Evolutionary conservation across 345 rosid species (phyloP).

Genomic region (Kernera saxatilis): DNA sequence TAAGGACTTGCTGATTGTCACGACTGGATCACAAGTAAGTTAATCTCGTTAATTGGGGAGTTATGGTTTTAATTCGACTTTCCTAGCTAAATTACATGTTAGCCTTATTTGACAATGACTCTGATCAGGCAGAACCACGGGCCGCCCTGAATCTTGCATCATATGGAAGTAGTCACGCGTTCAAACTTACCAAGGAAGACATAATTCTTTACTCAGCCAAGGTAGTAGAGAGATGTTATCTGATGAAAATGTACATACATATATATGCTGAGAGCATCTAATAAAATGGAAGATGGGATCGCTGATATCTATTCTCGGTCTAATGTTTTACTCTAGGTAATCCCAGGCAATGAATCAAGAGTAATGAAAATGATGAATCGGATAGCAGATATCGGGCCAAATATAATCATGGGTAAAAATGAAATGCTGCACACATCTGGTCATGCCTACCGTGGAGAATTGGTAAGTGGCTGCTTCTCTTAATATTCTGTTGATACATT

Average conservation of each 20-base stretch:
- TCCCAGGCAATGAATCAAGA: slow-evolving; percentile 96
- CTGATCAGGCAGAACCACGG: slow-evolving; percentile 96
- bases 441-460: slow-evolving; percentile 94
- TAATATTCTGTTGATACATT: background rate
- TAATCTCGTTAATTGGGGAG: background rate
- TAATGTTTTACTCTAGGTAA: slow-evolving; percentile 51
- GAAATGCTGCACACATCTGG: slow-evolving; percentile 94
- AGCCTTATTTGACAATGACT: slow-evolving; percentile 31
- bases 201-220: slow-evolving; percentile 88
- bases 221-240: slow-evolving; percentile 36
- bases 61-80: background rate
- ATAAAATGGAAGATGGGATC: background rate
- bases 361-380: slow-evolving; percentile 99
- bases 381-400: slow-evolving; percentile 86
- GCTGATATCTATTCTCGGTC: background rate
- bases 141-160: slow-evolving; percentile 98
- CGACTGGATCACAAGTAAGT: slow-evolving; percentile 98
- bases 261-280: background rate
- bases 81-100: slow-evolving; percentile 8
- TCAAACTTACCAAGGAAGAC: slow-evolving; percentile 85
- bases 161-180: slow-evolving; percentile 80
- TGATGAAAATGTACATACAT: background rate
- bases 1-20: slow-evolving; percentile 86
- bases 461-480: slow-evolving; percentile 41
- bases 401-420: slow-evolving; percentile 80